Evolutionary conservation across 352 stramenopile species (phyloP), one percentile per base, ranked within the genome.

Genomic region (Phytophthora megakarya): DNA sequence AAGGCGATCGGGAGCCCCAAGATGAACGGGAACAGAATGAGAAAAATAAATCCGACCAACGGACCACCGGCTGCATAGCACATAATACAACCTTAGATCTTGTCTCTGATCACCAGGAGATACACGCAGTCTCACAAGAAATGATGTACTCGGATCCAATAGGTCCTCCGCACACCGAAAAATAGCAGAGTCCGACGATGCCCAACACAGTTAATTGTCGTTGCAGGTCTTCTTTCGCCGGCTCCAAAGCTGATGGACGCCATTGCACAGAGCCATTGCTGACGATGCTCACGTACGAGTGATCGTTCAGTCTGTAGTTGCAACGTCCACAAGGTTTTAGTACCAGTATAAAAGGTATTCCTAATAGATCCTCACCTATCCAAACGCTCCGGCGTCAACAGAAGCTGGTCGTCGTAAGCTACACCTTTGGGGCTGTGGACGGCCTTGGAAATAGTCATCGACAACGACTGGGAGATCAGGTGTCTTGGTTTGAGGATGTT

Each of bases 1-100:
- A 96, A 80, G 21, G 89, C 90, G 66, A 98, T 95, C 5, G 92
- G 93, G 13, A 98, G 42, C 7, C 82, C 90, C 84, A 92, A 98
- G 18, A 98, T 70, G 25, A 98, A 76, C 10, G 93, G 93, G 38
- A 98, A 85, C 11, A 97, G 19, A 16, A 93, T 33, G 45, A 97
- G 86, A 18, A 92, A 87, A 16, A 97, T 68, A 32, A 98, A 75
- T 5, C 93, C 82, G 58, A 93, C 33, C 32, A 96, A 80, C 25
- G 78, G 78, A 11, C 78, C 78, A 12, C 78, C 78, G 9, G 78
- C 73, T 72, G 18, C 8, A 9, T 4, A 59, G 32, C 13, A 43
- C 8, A 39, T 30, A 32, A 7, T 21, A 25, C 25, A 28, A 51
- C 16, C 50, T 37, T 76, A 81, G 62, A n/a, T n/a, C n/a, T n/a